Base-by-base conservation (phyloP, 2,329 filamentous ascomycete species). In the Ophiostoma pallidulum region DNA sequence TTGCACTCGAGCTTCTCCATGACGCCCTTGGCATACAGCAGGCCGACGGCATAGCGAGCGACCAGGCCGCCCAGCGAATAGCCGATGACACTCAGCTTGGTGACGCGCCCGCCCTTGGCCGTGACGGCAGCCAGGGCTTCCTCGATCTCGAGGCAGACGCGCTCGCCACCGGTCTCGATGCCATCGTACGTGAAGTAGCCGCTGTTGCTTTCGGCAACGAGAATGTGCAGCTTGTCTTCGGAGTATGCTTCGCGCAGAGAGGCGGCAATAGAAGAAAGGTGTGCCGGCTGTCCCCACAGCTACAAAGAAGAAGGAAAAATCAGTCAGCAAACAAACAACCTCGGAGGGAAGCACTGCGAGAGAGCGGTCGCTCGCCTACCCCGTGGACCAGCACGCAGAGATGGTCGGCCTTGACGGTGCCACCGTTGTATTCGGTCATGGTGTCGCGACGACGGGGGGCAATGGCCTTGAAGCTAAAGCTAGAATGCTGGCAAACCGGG, bases 31-130 rank as follows among this genome's bases (percentile, higher is more conserved):
- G 86, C 82, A 57, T 90, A 79, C 4, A 97, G 72, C 58, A 97
- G 68, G 0, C 91, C 91, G 48, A 95, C 75, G 2, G 86, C 84
- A 67, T 95, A 97, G 51, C 91, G 77, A 9, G 87, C 81, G 4
- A 97, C 80, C 7, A 97, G 70, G 0, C 91, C 91, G 39, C 91
- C 91, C 2, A 96, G 73, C 0, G 88, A 94, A 64, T 97, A 96
- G 33, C 91, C 91, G 37, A 91, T 75, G 35, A 97, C 72, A 62
- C 89, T 95, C 54, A 97, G 71, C 66, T 89, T 94, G 41, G 69
- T 82, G 58, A 96, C 84, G 36, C 77, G 74, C 55, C 83, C 78
- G 19, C 88, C 90, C 24, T 72, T 69, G 44, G 81, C 73, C 38
- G 33, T 24, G 19, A 42, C 31, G 9, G 64, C 61, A 48, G 73